Percentiles rank a stretch among this genome's conserved stretches.
These are phyloP conservation scores for Lactarius sp. DNA, from an alignment of 768 basidiomycete genomes.

Conservation along the genomic window DNA sequence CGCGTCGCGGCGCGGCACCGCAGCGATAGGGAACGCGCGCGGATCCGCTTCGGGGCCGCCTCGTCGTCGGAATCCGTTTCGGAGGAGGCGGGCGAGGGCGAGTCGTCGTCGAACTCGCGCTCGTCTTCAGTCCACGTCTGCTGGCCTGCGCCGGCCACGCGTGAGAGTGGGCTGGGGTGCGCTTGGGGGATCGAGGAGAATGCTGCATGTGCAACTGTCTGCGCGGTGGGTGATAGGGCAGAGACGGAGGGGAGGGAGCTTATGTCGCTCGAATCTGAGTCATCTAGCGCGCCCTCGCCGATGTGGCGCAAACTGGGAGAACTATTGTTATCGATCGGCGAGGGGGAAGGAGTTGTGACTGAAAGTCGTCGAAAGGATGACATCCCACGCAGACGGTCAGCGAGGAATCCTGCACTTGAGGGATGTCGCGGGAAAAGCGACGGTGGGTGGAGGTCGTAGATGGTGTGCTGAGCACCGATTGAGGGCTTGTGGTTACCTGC, in stretches of 20 bases:
- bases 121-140: conserved; percentile 52
- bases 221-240: conserved; percentile 35
- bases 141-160: conserved; percentile 41
- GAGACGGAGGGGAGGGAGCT: conserved; percentile 15
- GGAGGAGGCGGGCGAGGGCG: conserved; percentile 55
- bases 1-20: conserved; percentile 14
- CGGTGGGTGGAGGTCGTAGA: conserved; percentile 14
- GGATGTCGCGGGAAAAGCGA: conserved; percentile 23
- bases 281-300: conserved; percentile 74
- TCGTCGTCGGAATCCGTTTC: conserved; percentile 51
- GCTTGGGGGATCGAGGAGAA: conserved; percentile 41
- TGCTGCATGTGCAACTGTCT: conserved; percentile 27
- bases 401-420: conserved; percentile 19
- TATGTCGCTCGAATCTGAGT: conserved; percentile 58
- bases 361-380: conserved; percentile 44
- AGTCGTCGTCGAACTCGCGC: conserved; percentile 47
- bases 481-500: conserved; percentile 18
- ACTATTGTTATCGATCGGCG: conserved; percentile 34
- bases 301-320: conserved; percentile 51
- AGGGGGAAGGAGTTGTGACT: conserved; percentile 34
- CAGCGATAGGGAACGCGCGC: conserved; percentile 32
- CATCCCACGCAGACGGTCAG: conserved; percentile 27
- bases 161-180: conserved; percentile 64
- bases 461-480: conserved; percentile 17
- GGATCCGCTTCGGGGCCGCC: conserved; percentile 15